These are phyloP conservation scores for Suillus clintonianus DNA, from an alignment of 768 basidiomycete species.

Conservation along the genomic window DNA sequence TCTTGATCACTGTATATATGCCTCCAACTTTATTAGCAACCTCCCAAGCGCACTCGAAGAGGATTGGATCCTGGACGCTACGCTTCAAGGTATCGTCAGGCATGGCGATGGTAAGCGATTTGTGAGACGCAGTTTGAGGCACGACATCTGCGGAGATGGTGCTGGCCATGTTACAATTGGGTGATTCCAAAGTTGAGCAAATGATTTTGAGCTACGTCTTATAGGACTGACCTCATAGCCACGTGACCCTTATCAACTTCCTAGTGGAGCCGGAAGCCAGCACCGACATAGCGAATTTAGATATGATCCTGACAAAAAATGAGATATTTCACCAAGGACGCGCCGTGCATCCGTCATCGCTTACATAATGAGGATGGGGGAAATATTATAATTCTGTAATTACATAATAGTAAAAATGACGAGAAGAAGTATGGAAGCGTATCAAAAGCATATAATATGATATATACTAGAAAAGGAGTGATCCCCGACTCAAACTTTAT, in stretches of 20 bases:
- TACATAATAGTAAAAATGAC: no score
- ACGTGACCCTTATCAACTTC: conserved; percentile 4
- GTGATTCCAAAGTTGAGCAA: not conserved
- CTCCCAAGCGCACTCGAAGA: conserved; percentile 98
- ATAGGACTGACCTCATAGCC: conserved; percentile 4
- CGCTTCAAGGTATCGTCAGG: conserved; percentile 44
- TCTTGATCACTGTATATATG: conserved; percentile 99
- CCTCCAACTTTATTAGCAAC: conserved; percentile 99
- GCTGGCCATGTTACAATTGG: conserved; percentile 1
- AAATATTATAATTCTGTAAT: no score
- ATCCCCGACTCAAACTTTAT: no score
- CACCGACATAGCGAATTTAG: not conserved
- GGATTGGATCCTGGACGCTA: conserved; percentile 76
- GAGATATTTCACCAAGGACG: not conserved
- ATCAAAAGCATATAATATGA: no score
- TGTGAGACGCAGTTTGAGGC: not conserved
- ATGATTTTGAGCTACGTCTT: not conserved
- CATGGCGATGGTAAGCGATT: conserved; percentile 6
- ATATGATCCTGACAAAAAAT: not conserved
- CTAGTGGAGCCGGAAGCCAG: not conserved
- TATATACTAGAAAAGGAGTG: no score
- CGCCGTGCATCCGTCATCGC: not conserved
- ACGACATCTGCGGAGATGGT: conserved; percentile 1
- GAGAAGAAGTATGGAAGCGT: no score
- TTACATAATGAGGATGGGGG: no score